A percentile compares a stretch with the other conserved stretches of the same genome.
Evolutionary conservation across 352 stramenopile genomes (phyloP).

Genomic region (Globisporangium parvum): DNA sequence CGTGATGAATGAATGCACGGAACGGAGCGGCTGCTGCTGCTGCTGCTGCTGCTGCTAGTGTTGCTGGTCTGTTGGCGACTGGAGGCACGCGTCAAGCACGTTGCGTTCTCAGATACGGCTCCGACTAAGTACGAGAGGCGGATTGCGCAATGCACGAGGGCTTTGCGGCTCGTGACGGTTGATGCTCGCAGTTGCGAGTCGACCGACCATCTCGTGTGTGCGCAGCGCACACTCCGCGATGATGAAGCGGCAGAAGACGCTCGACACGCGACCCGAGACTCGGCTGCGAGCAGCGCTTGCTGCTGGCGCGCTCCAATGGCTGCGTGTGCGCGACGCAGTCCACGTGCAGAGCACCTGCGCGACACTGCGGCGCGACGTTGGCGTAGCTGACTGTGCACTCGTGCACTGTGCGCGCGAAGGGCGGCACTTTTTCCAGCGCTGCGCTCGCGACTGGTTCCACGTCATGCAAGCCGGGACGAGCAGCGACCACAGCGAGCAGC

Average conservation of each 20-base stretch:
- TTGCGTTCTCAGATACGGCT: too few species aligned
- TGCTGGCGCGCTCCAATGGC: constrained; percentile 2
- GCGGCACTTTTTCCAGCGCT: constrained; percentile 9
- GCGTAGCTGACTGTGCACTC: background rate
- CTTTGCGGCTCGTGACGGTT: too few species aligned
- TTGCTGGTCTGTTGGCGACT: too few species aligned
- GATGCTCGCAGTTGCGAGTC: too few species aligned
- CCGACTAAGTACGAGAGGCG: too few species aligned
- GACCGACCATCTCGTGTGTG: too few species aligned
- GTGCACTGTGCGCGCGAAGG: constrained; percentile 3
- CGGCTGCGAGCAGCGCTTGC: background rate
- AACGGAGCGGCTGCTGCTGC: too few species aligned
- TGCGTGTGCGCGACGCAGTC: constrained; percentile 3
- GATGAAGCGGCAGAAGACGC: constrained; percentile 5
- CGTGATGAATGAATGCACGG: too few species aligned
- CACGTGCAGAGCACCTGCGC: background rate
- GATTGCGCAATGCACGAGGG: too few species aligned
- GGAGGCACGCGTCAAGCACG: too few species aligned
- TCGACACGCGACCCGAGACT: background rate
- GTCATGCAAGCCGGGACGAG: background rate
- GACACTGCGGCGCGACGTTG: background rate
- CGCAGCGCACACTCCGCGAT: too few species aligned
- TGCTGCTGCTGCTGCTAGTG: too few species aligned
- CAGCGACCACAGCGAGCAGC: background rate
- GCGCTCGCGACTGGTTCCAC: constrained; percentile 9